Evolutionary conservation across 2,329 filamentous ascomycete species (phyloP).

Genomic region (Penicillium sp.): DNA sequence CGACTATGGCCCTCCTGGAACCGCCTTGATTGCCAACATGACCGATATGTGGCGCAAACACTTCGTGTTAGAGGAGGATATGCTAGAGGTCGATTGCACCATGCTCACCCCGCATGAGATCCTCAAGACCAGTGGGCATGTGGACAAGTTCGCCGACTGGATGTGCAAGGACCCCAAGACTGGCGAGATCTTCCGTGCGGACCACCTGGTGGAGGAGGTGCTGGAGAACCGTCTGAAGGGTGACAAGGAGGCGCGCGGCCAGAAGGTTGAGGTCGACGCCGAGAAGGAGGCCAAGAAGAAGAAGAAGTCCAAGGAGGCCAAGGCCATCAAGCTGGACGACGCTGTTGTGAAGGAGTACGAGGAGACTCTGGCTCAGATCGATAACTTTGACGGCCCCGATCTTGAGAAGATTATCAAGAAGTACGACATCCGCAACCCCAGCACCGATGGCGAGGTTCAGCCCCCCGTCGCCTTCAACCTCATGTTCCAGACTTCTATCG

Average conservation of each 20-base stretch:
- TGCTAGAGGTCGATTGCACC: slow-evolving; percentile 93
- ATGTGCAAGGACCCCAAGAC: slow-evolving; percentile 99
- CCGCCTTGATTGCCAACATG: slow-evolving; percentile 83
- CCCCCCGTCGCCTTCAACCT: slow-evolving; percentile 93
- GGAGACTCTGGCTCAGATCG: slow-evolving; percentile 87
- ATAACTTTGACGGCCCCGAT: slow-evolving; percentile 89
- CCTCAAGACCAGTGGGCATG: slow-evolving; percentile 93
- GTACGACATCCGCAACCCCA: slow-evolving; percentile 87
- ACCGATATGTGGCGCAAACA: slow-evolving; percentile 90
- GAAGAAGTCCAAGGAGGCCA: slow-evolving; percentile 74
- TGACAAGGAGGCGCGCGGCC: slow-evolving; percentile 87
- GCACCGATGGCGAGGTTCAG: slow-evolving; percentile 74
- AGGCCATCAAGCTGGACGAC: slow-evolving; percentile 85
- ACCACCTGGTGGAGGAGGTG: slow-evolving; percentile 95
- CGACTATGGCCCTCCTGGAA: slow-evolving; percentile 91
- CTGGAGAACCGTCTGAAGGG: slow-evolving; percentile 85
- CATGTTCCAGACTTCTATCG: slow-evolving; percentile 97
- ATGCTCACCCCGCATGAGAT: slow-evolving; percentile 92
- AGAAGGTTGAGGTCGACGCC: slow-evolving; percentile 68
- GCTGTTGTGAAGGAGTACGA: slow-evolving; percentile 86
- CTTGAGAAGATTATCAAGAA: slow-evolving; percentile 88
- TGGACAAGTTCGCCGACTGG: slow-evolving; percentile 98
- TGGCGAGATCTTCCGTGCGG: slow-evolving; percentile 92
- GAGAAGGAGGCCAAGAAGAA: slow-evolving; percentile 88
- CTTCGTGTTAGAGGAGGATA: slow-evolving; percentile 90